phyloP scores from a whole-genome alignment of 106 monocot genomes.

The Dendrobium huoshanense region DNA sequence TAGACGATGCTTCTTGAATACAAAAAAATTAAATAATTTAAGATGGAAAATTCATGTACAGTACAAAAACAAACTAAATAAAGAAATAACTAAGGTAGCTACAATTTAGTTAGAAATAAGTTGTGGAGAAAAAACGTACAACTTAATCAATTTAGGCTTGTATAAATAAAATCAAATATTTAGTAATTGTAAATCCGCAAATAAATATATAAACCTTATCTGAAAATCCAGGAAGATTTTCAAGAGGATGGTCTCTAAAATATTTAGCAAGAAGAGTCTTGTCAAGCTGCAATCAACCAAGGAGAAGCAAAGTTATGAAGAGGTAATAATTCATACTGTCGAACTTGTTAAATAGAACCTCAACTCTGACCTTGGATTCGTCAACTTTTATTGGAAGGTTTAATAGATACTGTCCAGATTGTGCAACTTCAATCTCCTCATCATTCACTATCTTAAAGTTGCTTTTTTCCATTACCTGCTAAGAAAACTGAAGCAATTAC shows the following conservation, averaged over 20 bases:
- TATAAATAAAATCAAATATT: constrained; percentile 2
- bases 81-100: background rate
- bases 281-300: constrained; percentile 57
- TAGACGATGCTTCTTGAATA: background rate
- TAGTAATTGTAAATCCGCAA: background rate
- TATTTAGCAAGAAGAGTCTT: constrained; percentile 59
- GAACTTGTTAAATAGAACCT: background rate
- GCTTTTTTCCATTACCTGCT: constrained; percentile 92
- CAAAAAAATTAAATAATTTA: background rate
- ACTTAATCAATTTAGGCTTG: background rate
- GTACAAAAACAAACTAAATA: background rate
- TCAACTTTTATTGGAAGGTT: constrained; percentile 98
- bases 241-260: constrained; percentile 70
- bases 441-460: constrained; percentile 85
- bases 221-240: constrained; percentile 79
- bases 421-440: constrained; percentile 85
- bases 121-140: background rate
- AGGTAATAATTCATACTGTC: background rate
- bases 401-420: constrained; percentile 88
- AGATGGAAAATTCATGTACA: background rate
- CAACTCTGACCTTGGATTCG: constrained; percentile 72
- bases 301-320: constrained; percentile 1
- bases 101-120: background rate
- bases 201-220: constrained; percentile 61
- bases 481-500: background rate